A percentile compares a stretch with the other conserved stretches of the same genome.
These are phyloP conservation scores for Populus euphratica DNA, from an alignment of 345 rosid species.

Conservation along the genomic window DNA sequence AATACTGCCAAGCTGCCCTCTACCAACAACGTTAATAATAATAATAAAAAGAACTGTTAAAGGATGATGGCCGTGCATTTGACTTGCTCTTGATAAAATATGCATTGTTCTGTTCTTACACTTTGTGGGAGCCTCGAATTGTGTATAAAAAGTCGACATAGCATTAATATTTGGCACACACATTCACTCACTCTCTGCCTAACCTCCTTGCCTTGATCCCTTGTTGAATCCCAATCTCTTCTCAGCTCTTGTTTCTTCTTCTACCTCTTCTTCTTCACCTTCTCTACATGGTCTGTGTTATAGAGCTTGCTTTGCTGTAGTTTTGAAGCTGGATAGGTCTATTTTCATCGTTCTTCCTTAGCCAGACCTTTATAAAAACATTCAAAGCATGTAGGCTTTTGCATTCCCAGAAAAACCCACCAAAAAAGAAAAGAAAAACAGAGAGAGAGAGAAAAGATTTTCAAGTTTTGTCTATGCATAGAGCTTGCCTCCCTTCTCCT, in stretches of 20 bases:
- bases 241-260: neutral
- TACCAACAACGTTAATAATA: too few relatives aligned
- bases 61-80: slow-evolving; percentile 25
- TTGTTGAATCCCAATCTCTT: neutral
- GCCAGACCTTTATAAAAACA: slow-evolving; percentile 21
- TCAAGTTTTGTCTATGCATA: slow-evolving; percentile 4
- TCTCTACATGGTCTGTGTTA: neutral
- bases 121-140: neutral
- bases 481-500: slow-evolving; percentile 27
- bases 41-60: neutral
- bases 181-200: neutral
- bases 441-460: neutral
- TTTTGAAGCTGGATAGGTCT: slow-evolving; percentile 24
- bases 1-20: too few relatives aligned
- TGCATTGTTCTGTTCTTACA: neutral
- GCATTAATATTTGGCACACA: slow-evolving; percentile 3
- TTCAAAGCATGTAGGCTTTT: slow-evolving; percentile 26
- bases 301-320: neutral
- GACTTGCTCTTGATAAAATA: slow-evolving; percentile 18
- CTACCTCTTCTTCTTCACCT: neutral
- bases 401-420: neutral
- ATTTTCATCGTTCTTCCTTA: slow-evolving; percentile 16
- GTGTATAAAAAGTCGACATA: neutral
- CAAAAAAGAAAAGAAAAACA: slow-evolving; percentile 12
- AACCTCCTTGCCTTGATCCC: neutral